A percentile compares a stretch with the other conserved stretches of the same genome.
These are phyloP conservation scores for Pichia kluyveri DNA, from an alignment of 805 yeast species.

Conservation along the genomic window DNA sequence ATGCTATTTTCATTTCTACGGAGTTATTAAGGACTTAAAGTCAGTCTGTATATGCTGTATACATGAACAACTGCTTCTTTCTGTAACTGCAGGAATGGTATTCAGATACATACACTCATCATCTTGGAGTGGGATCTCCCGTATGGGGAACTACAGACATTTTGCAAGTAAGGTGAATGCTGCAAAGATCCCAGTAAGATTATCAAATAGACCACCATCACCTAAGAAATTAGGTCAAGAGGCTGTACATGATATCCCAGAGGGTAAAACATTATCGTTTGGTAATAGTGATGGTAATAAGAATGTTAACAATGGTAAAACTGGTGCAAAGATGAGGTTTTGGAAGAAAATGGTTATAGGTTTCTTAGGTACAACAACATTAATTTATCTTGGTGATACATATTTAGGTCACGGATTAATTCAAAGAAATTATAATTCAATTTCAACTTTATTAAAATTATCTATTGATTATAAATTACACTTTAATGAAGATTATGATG, in stretches of 20 bases:
- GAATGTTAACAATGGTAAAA: too few relatives aligned
- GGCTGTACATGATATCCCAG: too few relatives aligned
- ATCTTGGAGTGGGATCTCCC: too few relatives aligned
- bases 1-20: too few relatives aligned
- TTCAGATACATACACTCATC: too few relatives aligned
- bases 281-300: background rate
- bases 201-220: slow-evolving; percentile 3
- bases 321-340: background rate
- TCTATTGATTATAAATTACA: slow-evolving; percentile 55
- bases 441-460: slow-evolving; percentile 37
- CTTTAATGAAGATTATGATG: slow-evolving; percentile 35
- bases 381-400: slow-evolving; percentile 23
- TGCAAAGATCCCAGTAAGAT: slow-evolving; percentile 2
- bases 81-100: too few relatives aligned
- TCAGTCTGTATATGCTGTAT: too few relatives aligned
- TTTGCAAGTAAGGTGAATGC: background rate
- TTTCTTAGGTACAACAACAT: slow-evolving; percentile 11
- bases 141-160: too few relatives aligned
- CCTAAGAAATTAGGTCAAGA: background rate
- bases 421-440: slow-evolving; percentile 43
- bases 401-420: slow-evolving; percentile 39
- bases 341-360: slow-evolving; percentile 4
- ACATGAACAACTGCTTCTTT: too few relatives aligned
- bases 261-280: background rate
- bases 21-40: too few relatives aligned